Evolutionary conservation across 2,329 filamentous ascomycete genomes (phyloP), one percentile per base, ranked within the genome.

Genomic region (Clonostachys solani): DNA sequence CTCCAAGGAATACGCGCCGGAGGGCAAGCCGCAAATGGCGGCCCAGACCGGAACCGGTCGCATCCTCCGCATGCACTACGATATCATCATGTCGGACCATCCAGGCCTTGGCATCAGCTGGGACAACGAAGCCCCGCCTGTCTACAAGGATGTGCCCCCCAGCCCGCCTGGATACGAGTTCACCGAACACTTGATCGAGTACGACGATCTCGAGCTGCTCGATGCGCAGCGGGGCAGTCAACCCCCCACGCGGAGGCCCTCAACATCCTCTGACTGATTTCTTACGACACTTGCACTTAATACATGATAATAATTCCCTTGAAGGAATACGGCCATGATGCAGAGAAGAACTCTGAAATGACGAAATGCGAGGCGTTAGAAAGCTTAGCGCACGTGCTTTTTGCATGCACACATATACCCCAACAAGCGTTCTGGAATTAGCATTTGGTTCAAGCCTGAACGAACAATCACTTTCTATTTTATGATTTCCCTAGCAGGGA

Each of bases 91-190:
- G 47, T 96, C 92, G 5, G 87, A 95, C 69, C 81, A 89, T 50
- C 81, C 81, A 17, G 92, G 92, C 16, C 80, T 96, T 62, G 92
- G 92, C 44, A 92, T 99, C 58, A 89, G 87, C 56, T 99, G 94
- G 92, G 92, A 97, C 57, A 92, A 96, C 68, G 92, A 99, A 72
- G 84, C 89, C 60, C 92, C 92, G 12, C 92, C 92, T 1, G 81
- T 95, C 55, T 99, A 99, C 68, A 87, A 94, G 66, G 90, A 97
- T 61, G 91, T 97, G 40, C 92, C 92, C 1, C 85, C 83, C 3
- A 90, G 86, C 58, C 92, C 92, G 43, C 92, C 92, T 0, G 77
- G 74, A 6, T 92, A 92, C 66, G 71, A 62, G 29, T 48, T 53
- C 13, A 51, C 55, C 6, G 62, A 67, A 49, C 62, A 65, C 15